Conservation (phyloP, 73 alveolate genomes). For the Durusdinium trenchii region DNA sequence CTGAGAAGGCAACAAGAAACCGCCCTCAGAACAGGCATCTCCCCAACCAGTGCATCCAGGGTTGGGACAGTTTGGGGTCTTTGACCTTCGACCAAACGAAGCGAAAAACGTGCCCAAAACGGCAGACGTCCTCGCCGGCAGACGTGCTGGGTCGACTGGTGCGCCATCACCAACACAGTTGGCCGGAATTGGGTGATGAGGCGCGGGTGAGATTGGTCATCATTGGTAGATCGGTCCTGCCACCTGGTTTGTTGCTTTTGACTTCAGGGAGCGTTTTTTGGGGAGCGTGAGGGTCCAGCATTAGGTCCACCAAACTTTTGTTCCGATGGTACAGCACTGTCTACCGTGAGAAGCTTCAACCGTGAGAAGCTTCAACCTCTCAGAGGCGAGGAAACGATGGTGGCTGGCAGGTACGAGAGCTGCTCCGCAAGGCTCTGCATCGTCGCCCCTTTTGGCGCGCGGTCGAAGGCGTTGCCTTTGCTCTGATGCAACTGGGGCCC, state of each 20-base stretch:
- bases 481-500: background rate
- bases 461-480: background rate
- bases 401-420: background rate
- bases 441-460: slow-evolving; percentile 13
- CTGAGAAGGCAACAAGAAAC: too few species aligned
- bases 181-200: background rate
- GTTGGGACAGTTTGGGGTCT: too few species aligned
- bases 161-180: background rate
- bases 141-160: background rate
- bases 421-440: background rate
- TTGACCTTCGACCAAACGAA: too few species aligned
- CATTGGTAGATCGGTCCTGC: background rate
- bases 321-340: background rate
- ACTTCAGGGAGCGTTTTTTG: background rate
- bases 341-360: background rate
- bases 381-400: background rate
- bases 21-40: too few species aligned
- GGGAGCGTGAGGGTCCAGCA: background rate
- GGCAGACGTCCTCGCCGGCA: background rate
- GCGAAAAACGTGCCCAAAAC: too few species aligned
- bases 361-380: too few species aligned
- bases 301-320: background rate
- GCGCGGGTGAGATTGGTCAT: background rate
- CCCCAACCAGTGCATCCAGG: too few species aligned
- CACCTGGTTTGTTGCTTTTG: background rate